Base-by-base conservation (phyloP, 108 stramenopile species). In the Cyclostephanos invisitatus region DNA sequence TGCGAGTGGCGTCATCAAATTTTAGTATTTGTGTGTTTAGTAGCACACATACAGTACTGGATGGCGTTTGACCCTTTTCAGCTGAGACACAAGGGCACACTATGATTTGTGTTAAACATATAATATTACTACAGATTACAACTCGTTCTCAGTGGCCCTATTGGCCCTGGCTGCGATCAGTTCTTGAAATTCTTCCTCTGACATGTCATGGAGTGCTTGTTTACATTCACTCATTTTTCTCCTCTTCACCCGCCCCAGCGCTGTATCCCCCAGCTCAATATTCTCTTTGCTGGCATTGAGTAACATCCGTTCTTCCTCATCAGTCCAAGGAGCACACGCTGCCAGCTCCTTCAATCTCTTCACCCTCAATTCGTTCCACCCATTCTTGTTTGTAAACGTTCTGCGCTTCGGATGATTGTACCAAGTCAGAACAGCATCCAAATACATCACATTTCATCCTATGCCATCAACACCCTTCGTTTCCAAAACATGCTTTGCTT, bases 241-340 rank as follows among this genome's bases (percentile, higher is more conserved):
- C 57, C 9, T 7, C 57, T 35, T 11, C 32, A 49, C 20, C 21
- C 64, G 46, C 2, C 47, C 64, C 49, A 50, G 22, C 2, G 64
- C 48, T 28, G 64, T 65, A 65, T 65, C 64, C 6, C 25, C 47
- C 24, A 65, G 25, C 10, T 1, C 25, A 7, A 65, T 48, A 5
- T 65, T 27, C 15, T 50, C 28, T 25, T 35, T 28, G 25, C 48
- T 48, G 2, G 28, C 22, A 15, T 50, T 12, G 6, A 49, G 7
- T 48, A 65, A 49, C 42, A 50, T 25, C 5, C 21, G 9, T 12
- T 65, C 64, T 7, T 65, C 48, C 6, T 25, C 64, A 47, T 65
- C 48, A 2, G 64, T 50, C 64, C 64, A 65, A 9, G 21, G 25
- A 9, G 35, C 49, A 35, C 28, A 65, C 10, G 17, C 4, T 28